Conservation (phyloP, 2,329 filamentous ascomycete species). For the Apiospora kogelbergensis region DNA sequence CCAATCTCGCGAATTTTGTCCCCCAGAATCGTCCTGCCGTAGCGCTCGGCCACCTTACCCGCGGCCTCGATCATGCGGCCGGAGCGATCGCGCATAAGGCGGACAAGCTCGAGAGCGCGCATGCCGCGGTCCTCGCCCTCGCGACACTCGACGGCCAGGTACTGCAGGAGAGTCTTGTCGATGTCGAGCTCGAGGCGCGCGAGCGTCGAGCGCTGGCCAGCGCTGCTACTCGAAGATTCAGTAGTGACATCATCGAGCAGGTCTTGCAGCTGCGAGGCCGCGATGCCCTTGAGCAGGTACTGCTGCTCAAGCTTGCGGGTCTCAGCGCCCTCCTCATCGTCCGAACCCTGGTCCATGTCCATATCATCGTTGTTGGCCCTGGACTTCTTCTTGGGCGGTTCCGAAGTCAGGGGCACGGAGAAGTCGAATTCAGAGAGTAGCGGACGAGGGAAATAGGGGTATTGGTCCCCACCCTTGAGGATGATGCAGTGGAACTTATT, state of each 20-base stretch:
- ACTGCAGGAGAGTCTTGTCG: constrained; percentile 86
- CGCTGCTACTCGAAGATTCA: constrained; percentile 41
- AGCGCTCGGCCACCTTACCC: constrained; percentile 83
- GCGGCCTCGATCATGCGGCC: constrained; percentile 93
- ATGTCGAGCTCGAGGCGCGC: constrained; percentile 76
- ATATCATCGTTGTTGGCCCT: constrained; percentile 34
- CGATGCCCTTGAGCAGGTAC: constrained; percentile 73
- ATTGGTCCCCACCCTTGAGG: constrained; percentile 89
- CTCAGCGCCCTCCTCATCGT: constrained; percentile 41
- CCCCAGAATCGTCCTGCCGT: constrained; percentile 74
- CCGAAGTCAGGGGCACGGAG: constrained; percentile 72
- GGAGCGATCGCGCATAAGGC: constrained; percentile 78
- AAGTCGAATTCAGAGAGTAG: constrained; percentile 94
- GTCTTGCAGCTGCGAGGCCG: constrained; percentile 74
- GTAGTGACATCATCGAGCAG: constrained; percentile 67
- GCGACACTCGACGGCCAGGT: constrained; percentile 86
- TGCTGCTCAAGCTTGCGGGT: constrained; percentile 72
- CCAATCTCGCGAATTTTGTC: constrained; percentile 89
- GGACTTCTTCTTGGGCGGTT: constrained; percentile 35
- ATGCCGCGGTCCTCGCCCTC: constrained; percentile 92
- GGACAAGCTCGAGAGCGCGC: constrained; percentile 89
- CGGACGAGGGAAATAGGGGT: constrained; percentile 89
- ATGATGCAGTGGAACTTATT: constrained; percentile 98
- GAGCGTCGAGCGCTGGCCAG: constrained; percentile 62
- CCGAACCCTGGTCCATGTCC: constrained; percentile 28